Base-by-base conservation (phyloP, 106 monocot species). In the Hemerocallis citrina region DNA sequence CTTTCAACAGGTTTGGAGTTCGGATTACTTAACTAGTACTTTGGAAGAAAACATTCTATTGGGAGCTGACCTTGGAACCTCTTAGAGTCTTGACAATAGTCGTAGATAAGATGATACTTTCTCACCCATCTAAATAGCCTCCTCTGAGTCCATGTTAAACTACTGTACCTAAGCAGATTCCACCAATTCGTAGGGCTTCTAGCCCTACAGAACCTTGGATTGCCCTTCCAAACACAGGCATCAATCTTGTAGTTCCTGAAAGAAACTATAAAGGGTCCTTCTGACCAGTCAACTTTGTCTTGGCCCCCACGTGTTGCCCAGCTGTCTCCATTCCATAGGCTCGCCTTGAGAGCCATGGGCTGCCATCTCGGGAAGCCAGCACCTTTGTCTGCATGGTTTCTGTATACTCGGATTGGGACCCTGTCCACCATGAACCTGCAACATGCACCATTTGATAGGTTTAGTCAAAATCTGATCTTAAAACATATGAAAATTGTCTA, bases 41-140 rank as follows among this genome's bases (percentile, higher is more conserved):
- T 78, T 20, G 72, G 57, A 59, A 77, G 73, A 40, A 55, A 69
- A 23, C 81, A 81, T 32, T 87, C 78, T 46, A 50, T 81, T 37
- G 81, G 74, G 3, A 71, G 64, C 22, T 73, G 65, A 32, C 38
- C 69, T 20, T 75, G 77, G 48, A 88, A 88, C 51, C 88, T 80
- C 28, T 42, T 9, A 7, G 70, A 46, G 49, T 88, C 83, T 2
- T 74, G 34, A 37, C 79, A 83, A 52, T 84, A 88, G 23, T 88
- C 88, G 63, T 88, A 88, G 19, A 80, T 59, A 43, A 88, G 70
- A 50, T 88, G 65, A 34, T 88, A 67, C 60, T 65, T 77, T 63
- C 83, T 83, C 6, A 75, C 88, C 88, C 88, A 87, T 63, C 57
- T 82, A 40, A 82, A 79, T 37, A 87, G 50, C 62, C 72, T 79